A percentile compares a stretch with the other conserved stretches of the same genome.
These are phyloP conservation scores for Solanum sitiens DNA, from an alignment of 257 asterid species.

Conservation along the genomic window DNA sequence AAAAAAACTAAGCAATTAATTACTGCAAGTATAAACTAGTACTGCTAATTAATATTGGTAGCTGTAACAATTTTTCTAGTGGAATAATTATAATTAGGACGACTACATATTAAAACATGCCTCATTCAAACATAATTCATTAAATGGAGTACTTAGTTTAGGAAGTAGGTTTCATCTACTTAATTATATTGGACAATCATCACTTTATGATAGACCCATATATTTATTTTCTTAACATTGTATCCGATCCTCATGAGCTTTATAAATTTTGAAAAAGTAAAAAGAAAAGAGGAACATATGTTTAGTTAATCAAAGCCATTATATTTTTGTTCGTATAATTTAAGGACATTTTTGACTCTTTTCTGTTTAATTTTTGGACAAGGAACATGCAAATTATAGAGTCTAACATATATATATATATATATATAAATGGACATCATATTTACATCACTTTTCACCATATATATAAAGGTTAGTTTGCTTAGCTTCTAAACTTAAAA, in stretches of 20 bases:
- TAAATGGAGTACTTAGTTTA: background rate
- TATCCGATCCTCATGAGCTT: background rate
- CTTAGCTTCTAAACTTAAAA: background rate
- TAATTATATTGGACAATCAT: background rate
- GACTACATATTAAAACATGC: background rate
- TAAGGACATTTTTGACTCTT: fast-evolving
- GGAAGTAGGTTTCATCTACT: background rate
- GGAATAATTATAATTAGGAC: background rate
- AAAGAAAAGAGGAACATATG: background rate
- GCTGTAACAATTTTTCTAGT: background rate
- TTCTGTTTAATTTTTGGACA: background rate
- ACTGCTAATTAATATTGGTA: background rate
- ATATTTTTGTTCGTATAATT: background rate
- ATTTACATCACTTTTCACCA: background rate
- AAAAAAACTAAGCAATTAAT: background rate
- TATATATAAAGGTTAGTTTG: background rate
- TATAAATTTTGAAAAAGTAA: background rate
- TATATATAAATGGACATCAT: background rate
- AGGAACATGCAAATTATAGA: background rate
- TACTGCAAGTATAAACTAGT: background rate
- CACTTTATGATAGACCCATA: background rate
- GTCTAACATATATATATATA: background rate
- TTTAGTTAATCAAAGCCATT: background rate
- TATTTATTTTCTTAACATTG: background rate
- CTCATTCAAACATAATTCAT: background rate